Percentiles rank a stretch among this genome's conserved stretches.
phyloP scores from a whole-genome alignment of 768 basidiomycete genomes.

The Xerocomus spinulosus region DNA sequence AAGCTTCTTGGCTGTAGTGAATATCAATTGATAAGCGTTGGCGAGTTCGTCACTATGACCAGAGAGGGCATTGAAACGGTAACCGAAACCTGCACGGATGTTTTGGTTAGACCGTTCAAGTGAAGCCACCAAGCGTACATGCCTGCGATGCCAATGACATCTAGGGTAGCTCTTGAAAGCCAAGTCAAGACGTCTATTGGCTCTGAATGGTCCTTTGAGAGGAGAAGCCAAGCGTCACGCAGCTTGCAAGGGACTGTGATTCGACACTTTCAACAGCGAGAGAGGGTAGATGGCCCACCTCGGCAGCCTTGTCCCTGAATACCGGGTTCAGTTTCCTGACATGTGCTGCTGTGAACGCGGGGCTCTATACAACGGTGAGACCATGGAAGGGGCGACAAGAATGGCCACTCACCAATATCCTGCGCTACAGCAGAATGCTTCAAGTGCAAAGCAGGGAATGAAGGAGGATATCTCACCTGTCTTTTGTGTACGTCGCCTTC shows the following conservation, averaged over 20 bases:
- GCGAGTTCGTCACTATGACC: slow-evolving; percentile 49
- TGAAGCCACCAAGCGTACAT: slow-evolving; percentile 3
- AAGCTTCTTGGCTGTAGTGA: slow-evolving; percentile 49
- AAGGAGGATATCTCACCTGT: slow-evolving; percentile 34
- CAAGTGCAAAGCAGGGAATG: not conserved
- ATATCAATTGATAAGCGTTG: slow-evolving; percentile 50
- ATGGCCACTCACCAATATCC: slow-evolving; percentile 43
- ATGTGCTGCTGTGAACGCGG: slow-evolving; percentile 48
- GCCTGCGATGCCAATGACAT: slow-evolving; percentile 74
- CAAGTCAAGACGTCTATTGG: slow-evolving; percentile 58
- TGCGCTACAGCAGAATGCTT: slow-evolving; percentile 34
- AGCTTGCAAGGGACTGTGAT: slow-evolving; percentile 33
- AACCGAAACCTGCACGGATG: slow-evolving; percentile 46
- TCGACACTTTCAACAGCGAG: not conserved
- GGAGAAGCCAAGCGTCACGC: slow-evolving; percentile 39
- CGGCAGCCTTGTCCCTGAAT: slow-evolving; percentile 53
- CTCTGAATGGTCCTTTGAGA: slow-evolving; percentile 16
- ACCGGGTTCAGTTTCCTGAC: slow-evolving; percentile 51
- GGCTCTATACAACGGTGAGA: slow-evolving; percentile 31
- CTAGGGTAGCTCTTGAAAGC: slow-evolving; percentile 66
- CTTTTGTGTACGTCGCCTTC: slow-evolving; percentile 55
- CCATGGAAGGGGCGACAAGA: not conserved
- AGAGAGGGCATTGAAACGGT: slow-evolving; percentile 50
- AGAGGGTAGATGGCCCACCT: slow-evolving; percentile 33
- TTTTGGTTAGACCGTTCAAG: not conserved